Base-by-base conservation (phyloP, 176 grass and related monocot genomes). In the Olyra latifolia region DNA sequence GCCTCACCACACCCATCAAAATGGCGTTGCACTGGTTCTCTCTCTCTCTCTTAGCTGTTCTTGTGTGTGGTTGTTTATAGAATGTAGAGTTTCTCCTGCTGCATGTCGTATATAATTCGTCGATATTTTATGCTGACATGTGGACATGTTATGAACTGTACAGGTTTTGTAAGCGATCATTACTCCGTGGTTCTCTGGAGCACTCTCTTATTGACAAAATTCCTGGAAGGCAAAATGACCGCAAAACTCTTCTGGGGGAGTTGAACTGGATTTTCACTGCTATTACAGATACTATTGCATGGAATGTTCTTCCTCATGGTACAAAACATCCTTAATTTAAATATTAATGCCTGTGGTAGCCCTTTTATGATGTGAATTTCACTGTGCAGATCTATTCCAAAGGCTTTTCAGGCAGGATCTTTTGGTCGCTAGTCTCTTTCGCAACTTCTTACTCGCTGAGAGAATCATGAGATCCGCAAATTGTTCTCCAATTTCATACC, bases 211-310 rank as follows among this genome's bases (percentile, higher is more conserved):
- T 95, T 54, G 90, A 99, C 48, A 80, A 88, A 93, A 95, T 99
- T 52, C 96, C 96, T 80, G 96, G 96, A 71, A 80, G 92, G 47
- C 96, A 95, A 91, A 99, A 95, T 91, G 96, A 99, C 68, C 92
- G 96, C 39, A 99, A 91, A 93, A 99, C 96, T 40, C 92, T 99
- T 69, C 78, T 99, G 35, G 96, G 96, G 27, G 96, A 99, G 75
- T 80, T 99, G 44, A 99, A 99, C 80, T 99, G 96, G 96, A 99
- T 99, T 95, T 95, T 95, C 72, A 99, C 96, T 29, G 96, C 96
- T 52, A 87, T 99, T 68, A 99, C 96, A 43, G 96, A 99, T 62
- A 99, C 96, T 62, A 93, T 99, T 70, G 96, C 96, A 46, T 99
- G 96, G 96, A 99, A 99, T 86, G 92, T 91, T 83, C 92, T 99